Base-by-base conservation (phyloP, 306 rosid species). In the Trichosanthes cucumerina region DNA sequence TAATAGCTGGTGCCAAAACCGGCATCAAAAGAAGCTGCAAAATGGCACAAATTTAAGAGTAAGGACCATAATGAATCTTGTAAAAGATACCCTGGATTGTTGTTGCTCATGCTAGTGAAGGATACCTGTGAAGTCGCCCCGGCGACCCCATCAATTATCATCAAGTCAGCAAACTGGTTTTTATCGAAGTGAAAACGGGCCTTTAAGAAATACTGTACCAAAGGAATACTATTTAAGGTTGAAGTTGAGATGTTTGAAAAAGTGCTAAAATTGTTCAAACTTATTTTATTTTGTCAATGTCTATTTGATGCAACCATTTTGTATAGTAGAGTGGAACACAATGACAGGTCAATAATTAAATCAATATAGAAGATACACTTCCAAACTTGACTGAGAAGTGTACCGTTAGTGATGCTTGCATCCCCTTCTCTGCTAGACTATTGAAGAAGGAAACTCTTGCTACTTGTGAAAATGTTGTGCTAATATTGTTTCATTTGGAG, bases 191-290 rank as follows among this genome's bases (percentile, higher is more conserved):
- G 90, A 82, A 92, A 94, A 21, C 95, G 93, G 23, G 98, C 98
- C 88, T 90, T 94, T 34, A 92, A 82, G 89, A 78, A 92, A 75
- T 88, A 94, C 98, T 94, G 96, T 89, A 90, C n/a, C 5, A n/a
- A 83, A 78, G 28, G 38, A 23, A 33, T 19, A 15, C 33, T 11
- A 5, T 62, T 9, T 14, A 28, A 62, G 19, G 18, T 56, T 56
- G 28, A 56, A 56, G 62, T 23, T 62, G 72, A 36, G 26, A 38
- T 16, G 23, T 65, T 65, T 65, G 41, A 33, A 62, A 62, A 28
- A 13, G 69, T 31, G 21, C 69, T 26, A 63, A 63, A 33, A 62
- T 33, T 14, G 21, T 31, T 26, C 21, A 12, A 59, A 59, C 64
- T 59, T 12, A 19, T 54, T 54, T 26, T 26, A 1, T 26, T 59